A percentile compares a stretch with the other conserved stretches of the same genome.
Conservation (phyloP, 106 monocot species). For the Dendrobium chrysotoxum region DNA sequence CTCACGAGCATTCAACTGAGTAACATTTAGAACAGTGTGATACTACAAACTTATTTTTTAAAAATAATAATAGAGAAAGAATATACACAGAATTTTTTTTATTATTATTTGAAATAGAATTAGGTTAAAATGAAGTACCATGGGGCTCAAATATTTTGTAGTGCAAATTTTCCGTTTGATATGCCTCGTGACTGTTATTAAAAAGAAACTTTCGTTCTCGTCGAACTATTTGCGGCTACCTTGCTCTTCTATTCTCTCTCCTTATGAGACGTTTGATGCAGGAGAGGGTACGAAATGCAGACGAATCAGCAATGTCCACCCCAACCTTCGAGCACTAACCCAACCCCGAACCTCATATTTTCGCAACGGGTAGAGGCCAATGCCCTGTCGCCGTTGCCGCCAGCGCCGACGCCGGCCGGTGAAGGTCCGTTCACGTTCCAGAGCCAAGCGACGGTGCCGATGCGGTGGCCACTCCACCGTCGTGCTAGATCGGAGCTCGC, state of each 20-base stretch:
- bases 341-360: not conserved
- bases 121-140: too few relatives aligned
- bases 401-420: not conserved
- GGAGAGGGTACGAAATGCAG: conserved; percentile 10
- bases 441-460: not conserved
- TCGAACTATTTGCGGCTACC: not conserved
- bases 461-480: conserved; percentile 31
- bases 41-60: too few relatives aligned
- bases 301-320: not conserved
- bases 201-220: too few relatives aligned
- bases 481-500: conserved; percentile 39
- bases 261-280: not conserved
- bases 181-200: too few relatives aligned
- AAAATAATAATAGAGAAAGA: too few relatives aligned
- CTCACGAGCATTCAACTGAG: too few relatives aligned
- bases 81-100: too few relatives aligned
- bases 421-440: conserved; percentile 1
- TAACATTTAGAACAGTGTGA: too few relatives aligned
- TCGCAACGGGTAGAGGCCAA: not conserved
- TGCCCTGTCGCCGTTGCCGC: not conserved
- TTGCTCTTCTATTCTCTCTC: not conserved
- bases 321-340: not conserved
- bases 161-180: too few relatives aligned
- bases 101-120: too few relatives aligned
- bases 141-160: too few relatives aligned